Percentiles rank a stretch among this genome's conserved stretches.
Evolutionary conservation across 1,139 yeast genomes (phyloP).

Genomic region (Zygotorulaspora mrakii): DNA sequence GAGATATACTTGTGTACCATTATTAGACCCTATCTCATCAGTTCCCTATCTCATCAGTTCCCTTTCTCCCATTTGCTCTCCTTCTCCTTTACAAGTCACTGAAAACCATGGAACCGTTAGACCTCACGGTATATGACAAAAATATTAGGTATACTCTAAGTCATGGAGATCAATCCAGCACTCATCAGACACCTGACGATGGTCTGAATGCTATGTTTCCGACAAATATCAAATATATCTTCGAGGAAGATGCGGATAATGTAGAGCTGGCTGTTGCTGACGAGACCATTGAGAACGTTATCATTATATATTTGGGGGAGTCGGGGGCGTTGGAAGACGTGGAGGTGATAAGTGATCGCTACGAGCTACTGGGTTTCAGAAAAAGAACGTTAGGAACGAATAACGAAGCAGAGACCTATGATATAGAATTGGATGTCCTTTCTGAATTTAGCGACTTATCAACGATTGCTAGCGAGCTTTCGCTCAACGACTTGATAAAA

Average conservation of each 20-base stretch:
- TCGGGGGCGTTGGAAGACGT: conserved; percentile 25
- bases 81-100: too few species aligned
- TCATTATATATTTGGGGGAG: conserved; percentile 35
- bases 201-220: conserved; percentile 26
- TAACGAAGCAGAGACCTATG: conserved; percentile 7
- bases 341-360: conserved; percentile 34
- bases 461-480: conserved; percentile 14
- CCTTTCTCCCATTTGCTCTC: too few species aligned
- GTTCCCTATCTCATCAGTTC: too few species aligned
- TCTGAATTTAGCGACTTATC: conserved; percentile 28
- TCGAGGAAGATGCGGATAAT: conserved; percentile 36
- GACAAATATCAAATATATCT: conserved; percentile 32
- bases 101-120: conserved; percentile 18
- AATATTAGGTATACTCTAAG: conserved; percentile 15
- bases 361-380: conserved; percentile 29
- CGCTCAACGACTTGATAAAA: conserved; percentile 35
- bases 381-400: conserved; percentile 9
- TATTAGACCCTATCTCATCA: too few species aligned
- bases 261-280: conserved; percentile 18
- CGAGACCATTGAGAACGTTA: conserved; percentile 33
- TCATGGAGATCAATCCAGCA: conserved; percentile 13
- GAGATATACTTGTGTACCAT: neutral
- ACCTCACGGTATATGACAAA: conserved; percentile 19
- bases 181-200: conserved; percentile 17
- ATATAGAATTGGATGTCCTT: conserved; percentile 33